A percentile compares a stretch with the other conserved stretches of the same genome.
Evolutionary conservation across 2,329 filamentous ascomycete species (phyloP).

Genomic region (Nothomitra cinnamomea): DNA sequence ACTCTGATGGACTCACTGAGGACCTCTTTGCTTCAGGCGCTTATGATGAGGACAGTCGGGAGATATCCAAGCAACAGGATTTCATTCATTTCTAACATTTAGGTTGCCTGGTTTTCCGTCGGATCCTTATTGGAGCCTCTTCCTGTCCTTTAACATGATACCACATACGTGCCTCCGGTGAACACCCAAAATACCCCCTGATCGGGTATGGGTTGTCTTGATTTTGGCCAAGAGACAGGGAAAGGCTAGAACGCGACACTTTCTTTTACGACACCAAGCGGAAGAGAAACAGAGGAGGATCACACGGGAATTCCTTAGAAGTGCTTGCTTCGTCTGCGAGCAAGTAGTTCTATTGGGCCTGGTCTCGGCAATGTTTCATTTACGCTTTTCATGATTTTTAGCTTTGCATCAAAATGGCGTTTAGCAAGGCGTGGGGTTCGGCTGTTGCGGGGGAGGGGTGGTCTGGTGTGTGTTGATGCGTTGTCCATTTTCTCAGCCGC

Average conservation of each 20-base stretch:
- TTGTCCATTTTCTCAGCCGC: conserved; percentile 1
- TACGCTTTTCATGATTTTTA: not conserved
- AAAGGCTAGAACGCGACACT: no score
- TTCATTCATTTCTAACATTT: conserved; percentile 33
- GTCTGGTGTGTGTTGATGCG: not conserved
- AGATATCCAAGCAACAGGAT: conserved; percentile 41
- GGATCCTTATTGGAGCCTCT: no score
- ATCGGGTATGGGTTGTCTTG: no score
- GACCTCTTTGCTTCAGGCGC: conserved; percentile 35
- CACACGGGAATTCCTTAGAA: no score
- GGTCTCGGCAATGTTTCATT: not conserved
- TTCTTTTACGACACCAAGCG: not conserved
- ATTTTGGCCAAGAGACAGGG: no score
- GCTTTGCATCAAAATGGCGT: conserved; percentile 1
- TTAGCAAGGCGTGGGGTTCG: not conserved
- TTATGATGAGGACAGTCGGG: conserved; percentile 37
- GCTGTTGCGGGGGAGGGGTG: not conserved
- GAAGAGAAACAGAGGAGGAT: not conserved
- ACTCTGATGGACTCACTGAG: conserved; percentile 54
- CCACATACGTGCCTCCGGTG: not conserved
- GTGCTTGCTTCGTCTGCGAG: not conserved
- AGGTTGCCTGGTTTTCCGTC: not conserved
- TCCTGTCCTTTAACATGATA: not conserved
- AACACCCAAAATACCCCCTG: no score
- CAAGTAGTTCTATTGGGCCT: not conserved